Evolutionary conservation across 352 stramenopile species (phyloP).

Genomic region (Pythium folliculosum): DNA sequence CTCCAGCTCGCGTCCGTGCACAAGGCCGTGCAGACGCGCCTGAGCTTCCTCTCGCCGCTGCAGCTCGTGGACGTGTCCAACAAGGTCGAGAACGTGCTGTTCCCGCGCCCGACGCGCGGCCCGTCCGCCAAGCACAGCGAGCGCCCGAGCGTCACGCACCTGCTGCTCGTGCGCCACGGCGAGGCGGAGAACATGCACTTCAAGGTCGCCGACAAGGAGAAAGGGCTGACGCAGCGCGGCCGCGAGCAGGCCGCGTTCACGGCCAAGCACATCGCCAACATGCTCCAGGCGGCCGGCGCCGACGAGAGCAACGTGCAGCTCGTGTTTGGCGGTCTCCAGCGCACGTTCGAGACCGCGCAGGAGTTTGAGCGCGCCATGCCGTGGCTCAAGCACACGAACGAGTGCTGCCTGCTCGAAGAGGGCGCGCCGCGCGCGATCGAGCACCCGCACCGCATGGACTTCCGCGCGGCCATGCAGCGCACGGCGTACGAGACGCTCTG

Average conservation of each 20-base stretch:
- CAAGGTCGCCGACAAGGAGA: conserved; percentile 68
- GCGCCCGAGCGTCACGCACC: conserved; percentile 45
- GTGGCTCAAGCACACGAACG: conserved; percentile 59
- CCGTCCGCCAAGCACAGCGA: conserved; percentile 1
- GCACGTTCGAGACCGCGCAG: conserved; percentile 69
- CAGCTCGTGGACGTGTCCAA: conserved; percentile 55
- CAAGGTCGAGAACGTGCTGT: conserved; percentile 64
- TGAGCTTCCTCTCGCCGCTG: conserved; percentile 40
- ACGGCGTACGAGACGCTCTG: conserved; percentile 78
- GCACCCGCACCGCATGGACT: conserved; percentile 59
- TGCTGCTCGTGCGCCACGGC: conserved; percentile 75
- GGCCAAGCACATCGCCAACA: conserved; percentile 47
- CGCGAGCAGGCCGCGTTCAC: conserved; percentile 60
- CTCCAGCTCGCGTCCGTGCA: conserved; percentile 59
- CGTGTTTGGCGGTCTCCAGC: conserved; percentile 65
- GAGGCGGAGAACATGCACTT: conserved; percentile 89
- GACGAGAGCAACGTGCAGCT: conserved; percentile 52
- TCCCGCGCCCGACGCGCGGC: conserved; percentile 41
- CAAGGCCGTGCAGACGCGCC: conserved; percentile 46
- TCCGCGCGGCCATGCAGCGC: conserved; percentile 74
- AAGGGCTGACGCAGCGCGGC: conserved; percentile 62
- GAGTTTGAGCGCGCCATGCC: conserved; percentile 62
- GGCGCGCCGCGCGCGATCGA: conserved; percentile 62
- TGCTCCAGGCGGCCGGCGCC: conserved; percentile 35
- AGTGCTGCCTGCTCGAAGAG: conserved; percentile 77